A percentile compares a stretch with the other conserved stretches of the same genome.
phyloP scores from a whole-genome alignment of 306 rosid genomes.

The Lathyrus tuberosus region DNA sequence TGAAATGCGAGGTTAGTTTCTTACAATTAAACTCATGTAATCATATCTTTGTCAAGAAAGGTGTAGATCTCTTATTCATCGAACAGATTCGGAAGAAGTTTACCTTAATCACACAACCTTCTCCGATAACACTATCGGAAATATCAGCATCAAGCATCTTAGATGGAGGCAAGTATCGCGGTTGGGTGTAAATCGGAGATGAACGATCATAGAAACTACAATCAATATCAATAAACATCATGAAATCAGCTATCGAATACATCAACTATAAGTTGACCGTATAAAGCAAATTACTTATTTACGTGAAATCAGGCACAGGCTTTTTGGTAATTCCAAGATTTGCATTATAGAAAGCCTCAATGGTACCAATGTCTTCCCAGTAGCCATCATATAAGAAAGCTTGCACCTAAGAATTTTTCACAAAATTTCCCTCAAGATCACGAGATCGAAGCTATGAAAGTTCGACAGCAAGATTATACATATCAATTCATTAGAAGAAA shows the following conservation, averaged over 20 bases:
- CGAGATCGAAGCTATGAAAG: constrained; percentile 21
- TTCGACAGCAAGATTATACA: neutral
- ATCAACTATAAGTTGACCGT: constrained; percentile 10
- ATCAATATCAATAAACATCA: constrained; percentile 31
- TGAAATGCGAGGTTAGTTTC: constrained; percentile 34
- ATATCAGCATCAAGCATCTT: constrained; percentile 99
- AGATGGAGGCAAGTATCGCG: constrained; percentile 95
- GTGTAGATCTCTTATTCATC: constrained; percentile 2
- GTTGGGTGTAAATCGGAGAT: constrained; percentile 98
- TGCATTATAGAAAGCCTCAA: constrained; percentile 98
- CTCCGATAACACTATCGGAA: constrained; percentile 96
- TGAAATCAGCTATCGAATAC: constrained; percentile 18
- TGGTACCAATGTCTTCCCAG: constrained; percentile 99
- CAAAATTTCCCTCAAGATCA: constrained; percentile 27
- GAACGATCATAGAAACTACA: constrained; percentile 97
- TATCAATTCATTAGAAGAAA: constrained; percentile 8
- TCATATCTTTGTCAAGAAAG: neutral
- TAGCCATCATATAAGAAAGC: constrained; percentile 97
- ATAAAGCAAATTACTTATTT: constrained; percentile 22
- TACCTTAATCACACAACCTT: constrained; percentile 98
- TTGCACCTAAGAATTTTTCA: constrained; percentile 69
- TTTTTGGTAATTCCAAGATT: constrained; percentile 95
- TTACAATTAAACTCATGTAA: neutral
- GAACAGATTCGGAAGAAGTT: constrained; percentile 15
- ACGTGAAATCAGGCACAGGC: constrained; percentile 98